These are phyloP conservation scores for Inga leiocalycina DNA, from an alignment of 306 rosid species.

Conservation along the genomic window DNA sequence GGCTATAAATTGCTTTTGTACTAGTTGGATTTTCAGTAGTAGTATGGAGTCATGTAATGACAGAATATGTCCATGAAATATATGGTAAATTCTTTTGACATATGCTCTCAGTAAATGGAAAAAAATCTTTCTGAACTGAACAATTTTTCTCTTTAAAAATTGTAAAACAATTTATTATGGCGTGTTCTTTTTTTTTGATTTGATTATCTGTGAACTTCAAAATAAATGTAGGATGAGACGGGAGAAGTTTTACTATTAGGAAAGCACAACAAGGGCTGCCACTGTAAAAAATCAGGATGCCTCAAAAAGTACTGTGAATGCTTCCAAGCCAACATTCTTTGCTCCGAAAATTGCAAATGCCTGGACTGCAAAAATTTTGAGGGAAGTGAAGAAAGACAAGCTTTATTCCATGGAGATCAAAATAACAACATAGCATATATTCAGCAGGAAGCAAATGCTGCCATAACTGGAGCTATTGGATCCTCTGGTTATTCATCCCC, in stretches of 20 bases:
- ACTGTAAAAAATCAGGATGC: slow-evolving; percentile 98
- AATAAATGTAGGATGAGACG: slow-evolving; percentile 72
- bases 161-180: slow-evolving; percentile 20
- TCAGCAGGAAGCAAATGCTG: slow-evolving; percentile 99
- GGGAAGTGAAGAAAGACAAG: slow-evolving; percentile 99
- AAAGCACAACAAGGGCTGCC: slow-evolving; percentile 99
- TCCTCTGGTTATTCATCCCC: slow-evolving; percentile 92
- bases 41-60: background rate
- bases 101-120: slow-evolving; percentile 18
- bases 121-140: slow-evolving; percentile 20
- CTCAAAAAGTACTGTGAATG: slow-evolving; percentile 98
- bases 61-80: slow-evolving; percentile 23
- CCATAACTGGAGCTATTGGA: slow-evolving; percentile 99
- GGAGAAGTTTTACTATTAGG: slow-evolving; percentile 85
- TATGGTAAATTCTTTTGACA: background rate
- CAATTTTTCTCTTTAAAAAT: slow-evolving; percentile 10
- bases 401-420: slow-evolving; percentile 91
- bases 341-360: slow-evolving; percentile 98
- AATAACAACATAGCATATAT: slow-evolving; percentile 65
- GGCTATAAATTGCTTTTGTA: background rate
- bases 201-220: slow-evolving; percentile 38
- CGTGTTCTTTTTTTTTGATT: slow-evolving; percentile 1
- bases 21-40: background rate
- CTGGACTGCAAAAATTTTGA: slow-evolving; percentile 99
- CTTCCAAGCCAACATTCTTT: slow-evolving; percentile 97